Percentiles rank a stretch among this genome's conserved stretches.
Conservation (phyloP, 129 eudicot species). For the Pittosporum tobira region DNA sequence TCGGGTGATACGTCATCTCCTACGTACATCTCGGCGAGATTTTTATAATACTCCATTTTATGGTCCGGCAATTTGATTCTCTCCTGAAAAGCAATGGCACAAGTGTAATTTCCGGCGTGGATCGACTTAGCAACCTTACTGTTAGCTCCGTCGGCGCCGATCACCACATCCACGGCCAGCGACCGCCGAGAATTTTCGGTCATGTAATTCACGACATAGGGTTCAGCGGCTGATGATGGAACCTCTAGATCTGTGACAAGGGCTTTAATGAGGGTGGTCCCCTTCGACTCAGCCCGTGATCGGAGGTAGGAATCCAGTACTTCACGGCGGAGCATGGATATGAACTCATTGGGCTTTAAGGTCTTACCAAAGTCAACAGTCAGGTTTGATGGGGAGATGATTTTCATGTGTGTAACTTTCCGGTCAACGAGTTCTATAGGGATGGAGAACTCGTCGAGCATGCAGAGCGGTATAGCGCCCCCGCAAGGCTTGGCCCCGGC, state of each 20-base stretch:
- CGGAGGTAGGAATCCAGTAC: slow-evolving; percentile 52
- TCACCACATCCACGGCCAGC: slow-evolving; percentile 41
- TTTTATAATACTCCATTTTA: slow-evolving; percentile 46
- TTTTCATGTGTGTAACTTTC: slow-evolving; percentile 44
- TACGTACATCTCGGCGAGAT: slow-evolving; percentile 60
- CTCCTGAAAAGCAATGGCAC: slow-evolving; percentile 60
- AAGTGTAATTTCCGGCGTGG: slow-evolving; percentile 40
- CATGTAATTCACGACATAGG: slow-evolving; percentile 30
- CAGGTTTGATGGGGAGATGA: slow-evolving; percentile 53
- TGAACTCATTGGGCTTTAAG: slow-evolving; percentile 37
- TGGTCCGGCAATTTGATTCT: slow-evolving; percentile 45
- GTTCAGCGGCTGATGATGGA: slow-evolving; percentile 24
- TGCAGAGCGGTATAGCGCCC: slow-evolving; percentile 65
- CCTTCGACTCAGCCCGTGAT: slow-evolving; percentile 32
- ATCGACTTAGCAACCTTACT: slow-evolving; percentile 49
- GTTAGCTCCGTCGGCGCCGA: slow-evolving; percentile 60
- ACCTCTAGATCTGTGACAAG: slow-evolving; percentile 34
- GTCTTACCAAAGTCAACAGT: slow-evolving; percentile 55
- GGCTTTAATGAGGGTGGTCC: slow-evolving; percentile 35
- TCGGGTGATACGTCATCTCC: slow-evolving; percentile 69
- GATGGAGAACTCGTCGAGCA: slow-evolving; percentile 55
- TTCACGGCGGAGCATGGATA: slow-evolving; percentile 60
- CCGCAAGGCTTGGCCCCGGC: slow-evolving; percentile 59
- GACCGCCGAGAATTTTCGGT: slow-evolving; percentile 10
- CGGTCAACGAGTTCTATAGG: slow-evolving; percentile 45